Evolutionary conservation across 2,329 filamentous ascomycete species (phyloP), one percentile per base, ranked within the genome.

Genomic region (Trichothecium sympodiale): DNA sequence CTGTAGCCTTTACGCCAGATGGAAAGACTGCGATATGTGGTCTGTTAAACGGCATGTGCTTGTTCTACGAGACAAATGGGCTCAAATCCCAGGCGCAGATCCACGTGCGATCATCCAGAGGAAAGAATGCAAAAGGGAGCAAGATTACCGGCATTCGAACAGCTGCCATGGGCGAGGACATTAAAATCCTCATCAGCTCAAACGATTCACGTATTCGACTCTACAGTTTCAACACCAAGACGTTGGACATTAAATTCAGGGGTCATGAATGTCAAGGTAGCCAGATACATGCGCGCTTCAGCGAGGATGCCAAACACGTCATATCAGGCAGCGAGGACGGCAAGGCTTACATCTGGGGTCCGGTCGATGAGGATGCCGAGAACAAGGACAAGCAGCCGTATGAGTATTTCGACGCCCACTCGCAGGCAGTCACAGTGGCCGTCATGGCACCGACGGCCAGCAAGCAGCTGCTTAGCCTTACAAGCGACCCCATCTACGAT

Each of bases 121-220:
- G 91, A 3, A 88, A 87, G 52, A 96, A 95, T 51, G 83, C 88
- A 4, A 95, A 94, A 55, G 89, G 89, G 5, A 94, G 87, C 62
- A 98, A 98, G 55, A 94, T 98, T 46, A 96, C 91, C 0, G 88
- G 87, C 6, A 94, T 98, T 36, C 79, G 89, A 50, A 82, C 86
- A 0, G 77, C 80, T 43, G 58, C 63, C 13, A 65, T 76, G 33
- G 14, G 17, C 4, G 29, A 36, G 9, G 81, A 88, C 36, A 71
- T 85, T 34, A 94, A 93, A 50, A 65, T 98, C 3, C 65, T 98
- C 6, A 78, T 98, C 38, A 94, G 86, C 2, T 95, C 88, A 46
- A 98, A 96, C 48, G 91, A 98, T 54, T 95, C 89, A 1, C 77
- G 91, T 16, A 74, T 96, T 13, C 78, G 91, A 26, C 69, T 96